Evolutionary conservation across 208 protist genomes (phyloP).

Genomic region (Plasmodiophora brassicae): DNA sequence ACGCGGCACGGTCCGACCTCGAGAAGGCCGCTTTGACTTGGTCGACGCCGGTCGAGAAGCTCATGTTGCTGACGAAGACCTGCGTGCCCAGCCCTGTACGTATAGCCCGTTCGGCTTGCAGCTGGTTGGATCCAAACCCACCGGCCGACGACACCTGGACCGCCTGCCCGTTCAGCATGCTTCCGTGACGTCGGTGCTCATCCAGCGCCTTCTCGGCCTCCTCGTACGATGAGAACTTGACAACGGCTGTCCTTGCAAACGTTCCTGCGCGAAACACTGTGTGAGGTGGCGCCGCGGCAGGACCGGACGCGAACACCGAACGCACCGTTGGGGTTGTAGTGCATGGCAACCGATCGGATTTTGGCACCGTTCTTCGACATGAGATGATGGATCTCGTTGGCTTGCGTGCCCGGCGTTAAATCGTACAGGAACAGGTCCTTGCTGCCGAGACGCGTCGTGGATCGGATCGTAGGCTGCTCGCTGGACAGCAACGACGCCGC

Average conservation of each 20-base stretch:
- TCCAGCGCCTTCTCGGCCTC: constrained; percentile 22
- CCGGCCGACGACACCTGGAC: neutral
- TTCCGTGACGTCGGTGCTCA: neutral
- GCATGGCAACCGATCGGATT: neutral
- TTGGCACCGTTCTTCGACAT: neutral
- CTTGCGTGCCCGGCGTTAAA: neutral
- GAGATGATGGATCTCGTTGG: constrained; percentile 21
- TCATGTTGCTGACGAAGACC: constrained; percentile 1
- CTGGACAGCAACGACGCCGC: too few species aligned
- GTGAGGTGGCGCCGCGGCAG: too few species aligned
- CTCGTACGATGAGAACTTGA: neutral
- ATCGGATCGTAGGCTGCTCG: too few species aligned
- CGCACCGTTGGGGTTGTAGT: too few species aligned
- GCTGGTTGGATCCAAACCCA: neutral
- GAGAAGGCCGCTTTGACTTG: too few species aligned
- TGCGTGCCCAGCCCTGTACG: neutral
- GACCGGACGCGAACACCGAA: too few species aligned
- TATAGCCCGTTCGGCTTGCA: neutral
- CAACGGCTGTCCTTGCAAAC: neutral
- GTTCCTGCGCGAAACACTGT: too few species aligned
- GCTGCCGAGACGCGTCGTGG: too few species aligned
- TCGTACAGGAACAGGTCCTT: constrained; percentile 3
- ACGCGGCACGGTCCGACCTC: too few species aligned
- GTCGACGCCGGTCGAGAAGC: neutral
- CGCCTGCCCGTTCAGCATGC: neutral